These are phyloP conservation scores for Ehretia macrophylla DNA, from an alignment of 257 asterid genomes.

Conservation along the genomic window DNA sequence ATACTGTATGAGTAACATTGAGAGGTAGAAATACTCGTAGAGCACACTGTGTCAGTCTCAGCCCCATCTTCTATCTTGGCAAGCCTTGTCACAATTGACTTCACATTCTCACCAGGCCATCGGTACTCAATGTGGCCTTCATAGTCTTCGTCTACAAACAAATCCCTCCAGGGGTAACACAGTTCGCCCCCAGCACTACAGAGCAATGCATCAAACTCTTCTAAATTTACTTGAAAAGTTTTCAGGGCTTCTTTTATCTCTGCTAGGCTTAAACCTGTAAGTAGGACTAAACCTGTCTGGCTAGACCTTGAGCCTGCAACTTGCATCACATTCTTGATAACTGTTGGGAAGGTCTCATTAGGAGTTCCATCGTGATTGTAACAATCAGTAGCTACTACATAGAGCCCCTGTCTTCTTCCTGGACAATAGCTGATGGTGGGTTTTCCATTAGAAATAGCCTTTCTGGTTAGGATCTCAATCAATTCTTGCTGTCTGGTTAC, in stretches of 20 bases:
- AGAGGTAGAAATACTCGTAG: conserved; percentile 36
- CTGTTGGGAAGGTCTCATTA: conserved; percentile 34
- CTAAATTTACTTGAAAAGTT: conserved; percentile 28
- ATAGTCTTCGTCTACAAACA: conserved; percentile 47
- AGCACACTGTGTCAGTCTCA: conserved; percentile 39
- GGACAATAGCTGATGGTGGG: conserved; percentile 34
- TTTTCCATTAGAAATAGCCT: conserved; percentile 31
- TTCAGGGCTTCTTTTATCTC: conserved; percentile 47
- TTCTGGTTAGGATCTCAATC: conserved; percentile 38
- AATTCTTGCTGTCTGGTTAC: conserved; percentile 43
- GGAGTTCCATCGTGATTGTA: conserved; percentile 37
- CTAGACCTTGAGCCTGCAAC: conserved; percentile 36
- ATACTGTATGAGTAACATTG: conserved; percentile 56
- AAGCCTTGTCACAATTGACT: conserved; percentile 41
- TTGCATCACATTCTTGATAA: conserved; percentile 51
- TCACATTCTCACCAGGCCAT: conserved; percentile 62
- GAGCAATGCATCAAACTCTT: conserved; percentile 54
- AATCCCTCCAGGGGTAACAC: conserved; percentile 61
- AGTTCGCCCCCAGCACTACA: conserved; percentile 68
- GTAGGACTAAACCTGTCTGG: conserved; percentile 50
- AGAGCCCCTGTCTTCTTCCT: conserved; percentile 57
- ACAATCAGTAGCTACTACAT: conserved; percentile 54
- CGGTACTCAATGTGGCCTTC: conserved; percentile 54
- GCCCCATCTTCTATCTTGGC: conserved; percentile 33
- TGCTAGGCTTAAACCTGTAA: conserved; percentile 44